These are phyloP conservation scores for Malassezia equina DNA, from an alignment of 1,284 basidiomycete genomes.

Conservation along the genomic window DNA sequence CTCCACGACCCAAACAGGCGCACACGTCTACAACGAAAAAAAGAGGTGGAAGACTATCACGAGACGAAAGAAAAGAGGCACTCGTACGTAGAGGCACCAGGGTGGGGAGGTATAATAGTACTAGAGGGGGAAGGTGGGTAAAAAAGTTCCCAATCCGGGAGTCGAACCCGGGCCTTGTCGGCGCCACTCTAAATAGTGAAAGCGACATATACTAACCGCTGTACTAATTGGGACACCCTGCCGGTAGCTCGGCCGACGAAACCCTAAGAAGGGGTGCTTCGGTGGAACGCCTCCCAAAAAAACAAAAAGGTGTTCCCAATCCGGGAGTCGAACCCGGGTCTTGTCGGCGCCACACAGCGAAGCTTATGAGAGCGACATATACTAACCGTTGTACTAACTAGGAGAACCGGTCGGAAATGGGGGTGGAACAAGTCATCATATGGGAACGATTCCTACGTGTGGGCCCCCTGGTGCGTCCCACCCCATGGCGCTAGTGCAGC, in stretches of 20 bases:
- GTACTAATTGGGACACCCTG: constrained; percentile 20
- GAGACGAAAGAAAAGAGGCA: no score
- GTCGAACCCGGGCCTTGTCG: constrained; percentile 23
- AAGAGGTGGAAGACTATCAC: no score
- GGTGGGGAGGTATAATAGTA: no score
- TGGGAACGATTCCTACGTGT: not conserved
- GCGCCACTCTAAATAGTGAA: constrained; percentile 15
- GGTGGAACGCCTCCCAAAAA: not conserved
- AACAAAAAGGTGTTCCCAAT: constrained; percentile 19
- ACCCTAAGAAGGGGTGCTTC: not conserved
- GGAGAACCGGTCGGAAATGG: constrained; percentile 4
- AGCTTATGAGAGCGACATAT: constrained; percentile 20
- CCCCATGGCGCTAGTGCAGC: no score
- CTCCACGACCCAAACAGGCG: not conserved
- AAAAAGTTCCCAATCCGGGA: constrained; percentile 21
- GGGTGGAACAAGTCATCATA: not conserved
- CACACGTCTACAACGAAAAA: no score
- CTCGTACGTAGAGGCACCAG: no score
- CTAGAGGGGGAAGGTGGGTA: not conserved
- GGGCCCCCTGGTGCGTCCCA: no score
- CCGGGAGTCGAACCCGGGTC: constrained; percentile 23
- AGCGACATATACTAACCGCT: constrained; percentile 24
- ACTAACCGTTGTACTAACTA: constrained; percentile 24
- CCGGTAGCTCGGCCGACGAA: not conserved
- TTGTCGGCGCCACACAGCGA: constrained; percentile 19